Evolutionary conservation across 2,329 filamentous ascomycete genomes (phyloP).

Genomic region (Sclerotinia trifoliorum): DNA sequence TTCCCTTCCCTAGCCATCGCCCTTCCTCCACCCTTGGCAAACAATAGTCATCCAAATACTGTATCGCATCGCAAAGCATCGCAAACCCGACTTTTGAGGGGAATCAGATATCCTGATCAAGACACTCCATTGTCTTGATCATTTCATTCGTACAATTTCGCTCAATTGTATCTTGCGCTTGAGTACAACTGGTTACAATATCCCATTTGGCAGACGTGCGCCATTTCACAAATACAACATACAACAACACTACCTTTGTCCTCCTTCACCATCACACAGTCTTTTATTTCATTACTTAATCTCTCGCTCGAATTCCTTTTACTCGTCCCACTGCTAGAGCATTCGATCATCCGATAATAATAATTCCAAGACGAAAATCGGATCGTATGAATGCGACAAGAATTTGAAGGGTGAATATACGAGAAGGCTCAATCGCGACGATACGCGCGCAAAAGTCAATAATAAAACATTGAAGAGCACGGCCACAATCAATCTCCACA

Average conservation of each 20-base stretch:
- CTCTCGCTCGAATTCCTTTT: neutral
- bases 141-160: neutral
- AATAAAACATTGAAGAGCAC: constrained; percentile 1
- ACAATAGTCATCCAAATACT: constrained; percentile 2
- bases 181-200: constrained; percentile 10
- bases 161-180: constrained; percentile 10
- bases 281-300: constrained; percentile 13
- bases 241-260: constrained; percentile 3
- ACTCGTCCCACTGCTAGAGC: neutral
- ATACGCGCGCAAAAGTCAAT: constrained; percentile 18
- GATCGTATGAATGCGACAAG: neutral
- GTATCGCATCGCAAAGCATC: neutral
- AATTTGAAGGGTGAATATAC: constrained; percentile 5
- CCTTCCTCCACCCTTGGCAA: neutral
- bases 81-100: neutral
- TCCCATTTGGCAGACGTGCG: constrained; percentile 5
- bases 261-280: constrained; percentile 10
- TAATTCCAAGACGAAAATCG: neutral
- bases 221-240: constrained; percentile 15
- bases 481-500: constrained; percentile 16
- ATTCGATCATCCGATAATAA: neutral
- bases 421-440: constrained; percentile 9
- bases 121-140: neutral
- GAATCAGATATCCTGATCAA: neutral
- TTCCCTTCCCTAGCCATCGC: neutral